Conservation (phyloP, 176 grass and related monocot species). For the Thalia dealbata region DNA sequence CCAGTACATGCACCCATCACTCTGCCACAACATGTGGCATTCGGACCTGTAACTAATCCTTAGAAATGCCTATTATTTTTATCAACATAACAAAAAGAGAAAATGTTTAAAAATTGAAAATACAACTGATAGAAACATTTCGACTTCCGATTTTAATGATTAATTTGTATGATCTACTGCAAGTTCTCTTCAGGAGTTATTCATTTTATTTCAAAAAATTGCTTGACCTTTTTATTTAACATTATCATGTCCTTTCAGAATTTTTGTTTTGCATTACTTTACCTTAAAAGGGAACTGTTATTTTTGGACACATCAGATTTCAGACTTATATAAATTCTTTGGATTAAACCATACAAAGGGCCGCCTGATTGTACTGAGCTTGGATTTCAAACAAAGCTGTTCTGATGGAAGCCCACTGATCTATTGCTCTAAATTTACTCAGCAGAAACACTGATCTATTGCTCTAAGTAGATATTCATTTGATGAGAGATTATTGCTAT, state of each 20-base stretch:
- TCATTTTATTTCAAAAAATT: neutral
- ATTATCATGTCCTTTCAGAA: neutral
- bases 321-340: neutral
- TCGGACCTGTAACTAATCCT: too few species aligned
- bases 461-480: too few species aligned
- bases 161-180: neutral
- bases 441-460: too few species aligned
- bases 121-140: too few species aligned
- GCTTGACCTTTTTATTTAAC: neutral
- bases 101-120: neutral
- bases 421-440: conserved; percentile 48
- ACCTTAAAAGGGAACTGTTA: neutral
- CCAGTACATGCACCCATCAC: too few species aligned
- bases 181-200: too few species aligned
- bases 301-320: neutral
- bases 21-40: too few species aligned
- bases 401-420: conserved; percentile 36
- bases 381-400: conserved; percentile 46
- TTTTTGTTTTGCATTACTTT: neutral
- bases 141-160: too few species aligned
- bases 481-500: too few species aligned
- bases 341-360: conserved; percentile 61
- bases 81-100: neutral
- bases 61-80: neutral
- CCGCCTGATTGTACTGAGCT: conserved; percentile 72